Base-by-base conservation (phyloP, 345 rosid genomes). In the Fremontodendron californicum region DNA sequence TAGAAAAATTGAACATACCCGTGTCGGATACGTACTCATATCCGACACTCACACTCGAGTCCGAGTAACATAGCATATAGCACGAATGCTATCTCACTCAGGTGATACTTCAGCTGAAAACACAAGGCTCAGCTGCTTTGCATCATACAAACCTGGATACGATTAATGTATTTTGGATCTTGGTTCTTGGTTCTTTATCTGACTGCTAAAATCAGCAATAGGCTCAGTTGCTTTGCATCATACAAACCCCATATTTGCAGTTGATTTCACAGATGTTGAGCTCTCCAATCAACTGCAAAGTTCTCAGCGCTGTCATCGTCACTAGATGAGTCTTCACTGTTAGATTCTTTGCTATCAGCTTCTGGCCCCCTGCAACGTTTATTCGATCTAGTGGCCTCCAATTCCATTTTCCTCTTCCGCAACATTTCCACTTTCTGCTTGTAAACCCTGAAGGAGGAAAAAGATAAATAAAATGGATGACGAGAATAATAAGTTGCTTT, bases 271-370 rank as follows among this genome's bases (percentile, higher is more conserved):
- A 93, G 85, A 79, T 95, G 99, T 76, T 93, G 98, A 80, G 98
- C 98, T 82, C 97, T 89, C 98, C 97, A 96, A 85, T 93, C 99
- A 61, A 96, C 93, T 13, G 94, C 85, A 42, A 93, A 90, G 78
- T 78, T 84, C 25, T 83, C 92, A 62, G 88, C 90, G 31, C 75
- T 78, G 12, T 93, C 98, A 58, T 89, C 90, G 25, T 90, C 96
- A 40, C 92, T 92, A 49, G 87, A 84, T 49, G 90, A 90, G 19
- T 90, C 93, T 66, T 85, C 93, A 11, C 35, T 73, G 31, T 48
- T 77, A 49, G 82, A 65, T 73, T 78, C 79, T 66, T 89, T 81
- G 70, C 46, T 75, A 64, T 78, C 71, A 35, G 74, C 87, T 40
- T 80, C 86, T 1, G 87, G 75, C 78, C 61, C 81, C 80, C 78